phyloP scores from a whole-genome alignment of 2,329 filamentous ascomycete genomes.

The Fusarium chuoi region DNA sequence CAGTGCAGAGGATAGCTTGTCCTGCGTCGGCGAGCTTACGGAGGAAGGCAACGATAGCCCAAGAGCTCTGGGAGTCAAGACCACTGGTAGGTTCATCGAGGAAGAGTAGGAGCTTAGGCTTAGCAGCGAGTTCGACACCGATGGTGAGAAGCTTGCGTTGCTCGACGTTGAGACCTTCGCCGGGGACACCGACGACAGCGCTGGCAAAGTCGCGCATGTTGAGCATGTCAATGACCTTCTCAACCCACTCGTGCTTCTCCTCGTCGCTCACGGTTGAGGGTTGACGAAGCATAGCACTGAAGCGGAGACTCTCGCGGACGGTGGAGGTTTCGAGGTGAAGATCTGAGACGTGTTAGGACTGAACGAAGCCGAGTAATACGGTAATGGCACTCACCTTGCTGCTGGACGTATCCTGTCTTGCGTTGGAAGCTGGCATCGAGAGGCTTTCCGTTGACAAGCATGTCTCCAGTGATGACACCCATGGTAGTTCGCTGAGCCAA shows the following conservation, averaged over 20 bases:
- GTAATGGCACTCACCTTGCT: constrained; percentile 65
- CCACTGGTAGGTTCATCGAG: constrained; percentile 71
- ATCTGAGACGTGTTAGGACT: constrained; percentile 50
- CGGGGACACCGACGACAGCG: constrained; percentile 71
- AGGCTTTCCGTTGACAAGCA: constrained; percentile 70
- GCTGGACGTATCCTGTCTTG: constrained; percentile 74
- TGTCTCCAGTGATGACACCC: constrained; percentile 72
- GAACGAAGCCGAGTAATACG: no score
- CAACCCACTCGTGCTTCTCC: constrained; percentile 71
- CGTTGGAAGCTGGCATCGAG: constrained; percentile 69
- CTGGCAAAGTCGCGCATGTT: constrained; percentile 75
- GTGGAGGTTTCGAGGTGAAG: constrained; percentile 66
- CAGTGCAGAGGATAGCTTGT: constrained; percentile 65
- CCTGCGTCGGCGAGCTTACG: constrained; percentile 67
- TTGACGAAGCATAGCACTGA: constrained; percentile 68
- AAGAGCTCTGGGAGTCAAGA: constrained; percentile 71
- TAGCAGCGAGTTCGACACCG: constrained; percentile 67
- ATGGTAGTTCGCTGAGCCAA: constrained; percentile 63
- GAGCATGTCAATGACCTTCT: constrained; percentile 72
- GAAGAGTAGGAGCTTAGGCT: constrained; percentile 68
- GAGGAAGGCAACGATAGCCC: constrained; percentile 71
- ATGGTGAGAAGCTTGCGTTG: constrained; percentile 72
- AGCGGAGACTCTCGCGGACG: constrained; percentile 63
- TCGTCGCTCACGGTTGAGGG: constrained; percentile 61
- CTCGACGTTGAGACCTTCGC: constrained; percentile 69